phyloP scores from a whole-genome alignment of 768 basidiomycete species.

The Boletus vermiculosoides region DNA sequence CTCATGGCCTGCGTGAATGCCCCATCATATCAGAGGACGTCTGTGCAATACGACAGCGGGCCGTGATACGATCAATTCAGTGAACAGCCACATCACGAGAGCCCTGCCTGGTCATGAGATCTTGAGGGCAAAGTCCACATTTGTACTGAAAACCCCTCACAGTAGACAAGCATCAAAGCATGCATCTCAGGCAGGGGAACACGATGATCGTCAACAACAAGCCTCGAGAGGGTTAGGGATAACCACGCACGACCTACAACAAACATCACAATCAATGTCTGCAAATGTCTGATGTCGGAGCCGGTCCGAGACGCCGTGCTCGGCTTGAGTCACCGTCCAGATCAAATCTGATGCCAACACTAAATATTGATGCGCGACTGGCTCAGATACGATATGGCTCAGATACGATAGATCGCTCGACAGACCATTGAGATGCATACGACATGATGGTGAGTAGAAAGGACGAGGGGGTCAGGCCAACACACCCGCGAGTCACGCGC shows the following conservation, averaged over 20 bases:
- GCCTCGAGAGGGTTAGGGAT: too few relatives aligned
- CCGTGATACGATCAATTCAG: neutral
- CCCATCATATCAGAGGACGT: too few relatives aligned
- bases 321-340: neutral
- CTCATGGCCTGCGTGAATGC: neutral
- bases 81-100: neutral
- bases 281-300: too few relatives aligned
- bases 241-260: too few relatives aligned
- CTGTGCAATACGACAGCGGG: neutral
- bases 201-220: too few relatives aligned
- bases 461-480: neutral
- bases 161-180: too few relatives aligned
- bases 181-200: too few relatives aligned
- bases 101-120: too few relatives aligned
- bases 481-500: neutral
- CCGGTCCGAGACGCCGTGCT: too few relatives aligned
- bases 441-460: neutral
- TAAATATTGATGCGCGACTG: neutral
- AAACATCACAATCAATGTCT: too few relatives aligned
- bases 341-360: neutral
- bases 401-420: neutral
- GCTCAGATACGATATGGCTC: neutral
- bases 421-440: neutral
- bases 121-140: too few relatives aligned
- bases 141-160: too few relatives aligned